Conservation (phyloP, 2,329 filamentous ascomycete species). For the Bipolaris victoriae region DNA sequence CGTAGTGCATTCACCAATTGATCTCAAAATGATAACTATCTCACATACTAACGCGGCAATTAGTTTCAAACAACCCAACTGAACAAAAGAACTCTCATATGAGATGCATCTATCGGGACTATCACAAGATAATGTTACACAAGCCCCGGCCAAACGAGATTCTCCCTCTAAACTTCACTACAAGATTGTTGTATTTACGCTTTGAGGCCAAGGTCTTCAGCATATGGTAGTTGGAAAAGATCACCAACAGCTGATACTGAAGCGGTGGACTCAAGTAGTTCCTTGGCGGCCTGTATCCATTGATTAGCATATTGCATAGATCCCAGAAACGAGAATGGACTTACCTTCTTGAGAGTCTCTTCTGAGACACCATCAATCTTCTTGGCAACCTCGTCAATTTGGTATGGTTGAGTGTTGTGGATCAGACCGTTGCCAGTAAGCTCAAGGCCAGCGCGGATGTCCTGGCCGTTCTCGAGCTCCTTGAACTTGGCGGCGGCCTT, state of each 20-base stretch:
- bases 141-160: slow-evolving; percentile 42
- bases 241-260: slow-evolving; percentile 90
- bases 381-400: slow-evolving; percentile 81
- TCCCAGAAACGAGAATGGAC: slow-evolving; percentile 60
- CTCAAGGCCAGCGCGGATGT: slow-evolving; percentile 76
- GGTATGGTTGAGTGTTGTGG: slow-evolving; percentile 79
- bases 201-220: slow-evolving; percentile 90
- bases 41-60: background rate
- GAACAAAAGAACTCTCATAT: slow-evolving; percentile 45
- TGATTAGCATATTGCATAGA: background rate
- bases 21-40: background rate
- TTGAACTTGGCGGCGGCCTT: slow-evolving; percentile 92
- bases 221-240: slow-evolving; percentile 87
- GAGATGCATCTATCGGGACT: slow-evolving; percentile 49
- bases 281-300: slow-evolving; percentile 76
- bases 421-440: slow-evolving; percentile 84
- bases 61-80: background rate
- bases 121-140: slow-evolving; percentile 52
- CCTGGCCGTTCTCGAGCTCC: slow-evolving; percentile 81
- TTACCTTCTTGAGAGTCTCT: slow-evolving; percentile 72
- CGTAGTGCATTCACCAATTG: no score
- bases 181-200: slow-evolving; percentile 69
- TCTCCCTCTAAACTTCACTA: slow-evolving; percentile 36
- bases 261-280: slow-evolving; percentile 85
- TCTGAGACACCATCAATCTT: slow-evolving; percentile 79